These are phyloP conservation scores for Alternaria brassicae DNA, from an alignment of 2,329 filamentous ascomycete genomes.

Conservation along the genomic window DNA sequence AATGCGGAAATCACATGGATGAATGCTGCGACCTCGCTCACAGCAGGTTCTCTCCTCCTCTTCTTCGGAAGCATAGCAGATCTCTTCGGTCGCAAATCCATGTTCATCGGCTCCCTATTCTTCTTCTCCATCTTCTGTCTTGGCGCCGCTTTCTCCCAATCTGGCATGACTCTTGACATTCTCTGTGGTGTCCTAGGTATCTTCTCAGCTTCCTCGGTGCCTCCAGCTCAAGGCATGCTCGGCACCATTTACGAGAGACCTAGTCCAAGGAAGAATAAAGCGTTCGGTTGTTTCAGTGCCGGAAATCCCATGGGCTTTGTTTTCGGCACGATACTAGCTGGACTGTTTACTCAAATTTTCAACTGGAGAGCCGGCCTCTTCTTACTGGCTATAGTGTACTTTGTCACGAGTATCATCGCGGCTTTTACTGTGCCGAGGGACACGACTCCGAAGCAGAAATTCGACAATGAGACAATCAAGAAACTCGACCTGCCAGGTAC, in stretches of 20 bases:
- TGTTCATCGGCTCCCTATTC: slow-evolving; percentile 67
- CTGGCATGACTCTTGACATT: slow-evolving; percentile 66
- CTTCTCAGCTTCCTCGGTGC: slow-evolving; percentile 68
- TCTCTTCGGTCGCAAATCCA: slow-evolving; percentile 67
- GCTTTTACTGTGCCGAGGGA: slow-evolving; percentile 68
- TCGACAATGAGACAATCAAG: slow-evolving; percentile 59
- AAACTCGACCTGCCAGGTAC: slow-evolving; percentile 69
- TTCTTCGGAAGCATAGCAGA: slow-evolving; percentile 72
- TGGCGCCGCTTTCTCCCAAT: slow-evolving; percentile 66
- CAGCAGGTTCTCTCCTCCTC: slow-evolving; percentile 69
- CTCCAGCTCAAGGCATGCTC: slow-evolving; percentile 69
- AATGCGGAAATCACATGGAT: slow-evolving; percentile 73
- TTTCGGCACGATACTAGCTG: slow-evolving; percentile 66
- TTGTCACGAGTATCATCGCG: slow-evolving; percentile 64
- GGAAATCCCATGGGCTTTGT: slow-evolving; percentile 66
- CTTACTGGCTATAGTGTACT: slow-evolving; percentile 69
- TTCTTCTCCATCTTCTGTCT: slow-evolving; percentile 65
- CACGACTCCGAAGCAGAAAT: slow-evolving; percentile 54
- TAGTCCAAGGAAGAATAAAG: slow-evolving; percentile 67
- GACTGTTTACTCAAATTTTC: slow-evolving; percentile 66
- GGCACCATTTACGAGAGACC: slow-evolving; percentile 70
- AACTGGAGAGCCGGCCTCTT: slow-evolving; percentile 70
- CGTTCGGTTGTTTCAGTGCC: slow-evolving; percentile 68
- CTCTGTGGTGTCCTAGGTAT: slow-evolving; percentile 70
- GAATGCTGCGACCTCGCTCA: slow-evolving; percentile 67